Base-by-base conservation (phyloP, 768 basidiomycete species). In the Podaxis sp. region DNA sequence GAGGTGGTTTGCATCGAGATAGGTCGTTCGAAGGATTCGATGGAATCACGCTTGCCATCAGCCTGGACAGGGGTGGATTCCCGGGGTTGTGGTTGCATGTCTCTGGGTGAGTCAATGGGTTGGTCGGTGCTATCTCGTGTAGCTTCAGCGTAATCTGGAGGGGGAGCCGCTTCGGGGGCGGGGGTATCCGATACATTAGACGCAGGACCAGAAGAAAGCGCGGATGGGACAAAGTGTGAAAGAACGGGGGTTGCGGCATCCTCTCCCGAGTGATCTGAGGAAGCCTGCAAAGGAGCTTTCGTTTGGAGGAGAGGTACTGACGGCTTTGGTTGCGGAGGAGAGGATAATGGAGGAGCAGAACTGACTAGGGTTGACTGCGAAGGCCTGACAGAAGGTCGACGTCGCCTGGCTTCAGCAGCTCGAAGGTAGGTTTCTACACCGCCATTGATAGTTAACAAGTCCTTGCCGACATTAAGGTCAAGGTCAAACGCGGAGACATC, bases 401-500 rank as follows among this genome's bases (percentile, higher is more conserved):
- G 76, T 78, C 85, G 80, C 24, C 48, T 62, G 33, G 54, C 61
- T 30, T 62, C 61, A 12, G 55, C 61, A 50, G 61, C 61, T 73
- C 80, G 84, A 49, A 91, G 72, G 70, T 88, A 90, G 49, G 84
- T 80, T 67, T 90, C 87, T 36, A 89, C 83, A 0, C 86, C 89
- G 15, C 85, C 86, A 53, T 82, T 81, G 10, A 85, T 80, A 20
- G 80, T 78, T 37, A 91, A 74, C 46, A 90, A 68, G 71, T 93
- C 89, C 11, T 83, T 80, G 12, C 82, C 78, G n/a, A 79, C 82
- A 58, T 76, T 83, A 50, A 84, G 68, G 70, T 90, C 90, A 48
- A 92, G 72, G 68, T 92, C 89, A 69, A 92, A 89, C 6, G 87
- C 86, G 1, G 89, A 87, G 1, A 87, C 82, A 63, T 84, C 85